A percentile compares a stretch with the other conserved stretches of the same genome.
Conservation (phyloP, 495 filamentous ascomycete species). For the Daldinia bambusicola region DNA sequence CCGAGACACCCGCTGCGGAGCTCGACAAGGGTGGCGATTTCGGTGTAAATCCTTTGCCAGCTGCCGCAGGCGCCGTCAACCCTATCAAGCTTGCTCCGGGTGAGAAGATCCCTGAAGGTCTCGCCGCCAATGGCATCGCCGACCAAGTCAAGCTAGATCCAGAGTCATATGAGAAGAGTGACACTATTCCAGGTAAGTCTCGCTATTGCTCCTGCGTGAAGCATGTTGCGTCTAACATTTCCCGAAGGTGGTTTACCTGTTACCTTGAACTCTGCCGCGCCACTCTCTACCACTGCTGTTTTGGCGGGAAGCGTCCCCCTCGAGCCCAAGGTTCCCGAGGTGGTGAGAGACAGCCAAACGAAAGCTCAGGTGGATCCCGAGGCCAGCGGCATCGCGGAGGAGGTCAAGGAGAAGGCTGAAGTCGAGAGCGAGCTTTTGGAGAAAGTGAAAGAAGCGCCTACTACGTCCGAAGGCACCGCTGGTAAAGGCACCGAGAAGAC, state of each 20-base stretch:
- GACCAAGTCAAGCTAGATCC: constrained; percentile 78
- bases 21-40: constrained; percentile 59
- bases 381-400: constrained; percentile 65
- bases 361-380: constrained; percentile 68
- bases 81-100: constrained; percentile 83
- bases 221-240: constrained; percentile 22
- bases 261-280: constrained; percentile 73
- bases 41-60: constrained; percentile 79
- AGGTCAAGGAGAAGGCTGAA: constrained; percentile 68
- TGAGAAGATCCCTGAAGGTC: constrained; percentile 74
- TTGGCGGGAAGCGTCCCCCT: constrained; percentile 77
- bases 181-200: constrained; percentile 60
- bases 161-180: constrained; percentile 83
- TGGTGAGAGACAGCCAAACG: constrained; percentile 74
- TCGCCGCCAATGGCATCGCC: constrained; percentile 65
- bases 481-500: constrained; percentile 59
- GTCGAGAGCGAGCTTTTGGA: constrained; percentile 69
- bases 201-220: background rate
- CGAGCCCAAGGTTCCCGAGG: constrained; percentile 71
- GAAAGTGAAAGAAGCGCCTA: constrained; percentile 65
- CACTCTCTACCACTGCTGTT: constrained; percentile 75
- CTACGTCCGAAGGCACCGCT: constrained; percentile 66
- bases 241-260: constrained; percentile 45
- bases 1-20: constrained; percentile 72
- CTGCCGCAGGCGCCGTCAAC: constrained; percentile 79